These are phyloP conservation scores for Curvularia hawaiiensis DNA, from an alignment of 2,329 filamentous ascomycete species.

Conservation along the genomic window DNA sequence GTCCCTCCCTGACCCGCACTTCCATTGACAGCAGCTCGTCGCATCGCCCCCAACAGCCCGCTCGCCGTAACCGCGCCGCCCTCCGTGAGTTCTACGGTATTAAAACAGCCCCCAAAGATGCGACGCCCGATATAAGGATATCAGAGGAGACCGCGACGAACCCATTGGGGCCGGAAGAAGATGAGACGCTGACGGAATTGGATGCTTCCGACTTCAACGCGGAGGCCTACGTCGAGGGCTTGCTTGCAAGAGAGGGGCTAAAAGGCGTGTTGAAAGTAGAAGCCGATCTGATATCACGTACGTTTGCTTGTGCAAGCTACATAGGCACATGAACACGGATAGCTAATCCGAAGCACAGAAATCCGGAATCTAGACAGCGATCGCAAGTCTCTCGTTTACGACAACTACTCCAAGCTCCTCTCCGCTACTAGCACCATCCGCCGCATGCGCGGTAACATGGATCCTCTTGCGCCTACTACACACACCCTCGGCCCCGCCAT, in stretches of 20 bases:
- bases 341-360: conserved; percentile 54
- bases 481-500: conserved; percentile 76
- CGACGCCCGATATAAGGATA: conserved; percentile 31
- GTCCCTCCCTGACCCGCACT: conserved; percentile 77
- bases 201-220: conserved; percentile 76
- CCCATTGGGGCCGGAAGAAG: conserved; percentile 51
- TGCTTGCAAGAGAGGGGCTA: conserved; percentile 67
- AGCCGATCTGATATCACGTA: conserved; percentile 65
- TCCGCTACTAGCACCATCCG: conserved; percentile 95
- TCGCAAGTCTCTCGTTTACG: conserved; percentile 95
- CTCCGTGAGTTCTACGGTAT: conserved; percentile 96
- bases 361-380: conserved; percentile 91
- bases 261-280: conserved; percentile 74
- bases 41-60: conserved; percentile 48
- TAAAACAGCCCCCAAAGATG: conserved; percentile 52
- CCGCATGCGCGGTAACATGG: conserved; percentile 84
- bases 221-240: conserved; percentile 66
- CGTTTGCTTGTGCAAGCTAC: conserved; percentile 12
- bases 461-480: conserved; percentile 75
- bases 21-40: conserved; percentile 60
- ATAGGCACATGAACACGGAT: neutral
- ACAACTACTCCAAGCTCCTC: conserved; percentile 97
- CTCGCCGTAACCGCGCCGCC: conserved; percentile 77
- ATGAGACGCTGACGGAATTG: conserved; percentile 69
- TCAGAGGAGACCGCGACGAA: conserved; percentile 39